A percentile compares a stretch with the other conserved stretches of the same genome.
Evolutionary conservation across 208 protist genomes (phyloP).

Genomic region (Wallacemonas collosoma): DNA sequence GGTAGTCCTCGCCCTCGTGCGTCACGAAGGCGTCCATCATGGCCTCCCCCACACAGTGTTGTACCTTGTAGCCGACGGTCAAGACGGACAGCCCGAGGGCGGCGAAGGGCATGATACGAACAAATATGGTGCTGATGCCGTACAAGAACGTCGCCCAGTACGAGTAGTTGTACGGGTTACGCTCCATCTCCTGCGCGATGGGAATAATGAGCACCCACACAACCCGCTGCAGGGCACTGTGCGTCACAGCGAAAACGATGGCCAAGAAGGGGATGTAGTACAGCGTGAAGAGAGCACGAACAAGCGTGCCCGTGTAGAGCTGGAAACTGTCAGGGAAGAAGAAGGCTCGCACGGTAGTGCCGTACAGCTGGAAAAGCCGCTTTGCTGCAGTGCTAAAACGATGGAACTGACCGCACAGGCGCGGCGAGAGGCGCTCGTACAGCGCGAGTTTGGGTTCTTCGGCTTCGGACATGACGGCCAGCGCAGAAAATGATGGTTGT

Average conservation of each 20-base stretch:
- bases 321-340: conserved; percentile 78
- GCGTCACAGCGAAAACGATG: conserved; percentile 68
- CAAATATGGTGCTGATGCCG: conserved; percentile 59
- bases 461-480: too few relatives aligned
- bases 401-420: neutral
- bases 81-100: conserved; percentile 60
- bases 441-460: neutral
- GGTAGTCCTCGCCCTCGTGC: conserved; percentile 73
- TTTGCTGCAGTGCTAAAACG: neutral
- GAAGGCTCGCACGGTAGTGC: conserved; percentile 54
- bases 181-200: conserved; percentile 79
- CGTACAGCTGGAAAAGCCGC: conserved; percentile 25
- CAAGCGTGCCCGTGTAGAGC: conserved; percentile 64
- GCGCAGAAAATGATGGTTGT: too few relatives aligned
- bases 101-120: conserved; percentile 63
- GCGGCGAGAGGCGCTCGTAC: conserved; percentile 13
- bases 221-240: conserved; percentile 79
- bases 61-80: conserved; percentile 72
- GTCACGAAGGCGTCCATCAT: conserved; percentile 77
- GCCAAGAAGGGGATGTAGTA: conserved; percentile 78
- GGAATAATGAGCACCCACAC: conserved; percentile 86
- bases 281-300: conserved; percentile 67
- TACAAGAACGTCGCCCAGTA: conserved; percentile 50
- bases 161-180: conserved; percentile 60
- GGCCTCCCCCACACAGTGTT: conserved; percentile 72